Base-by-base conservation (phyloP, 106 monocot species). In the Iris macrosiphon region DNA sequence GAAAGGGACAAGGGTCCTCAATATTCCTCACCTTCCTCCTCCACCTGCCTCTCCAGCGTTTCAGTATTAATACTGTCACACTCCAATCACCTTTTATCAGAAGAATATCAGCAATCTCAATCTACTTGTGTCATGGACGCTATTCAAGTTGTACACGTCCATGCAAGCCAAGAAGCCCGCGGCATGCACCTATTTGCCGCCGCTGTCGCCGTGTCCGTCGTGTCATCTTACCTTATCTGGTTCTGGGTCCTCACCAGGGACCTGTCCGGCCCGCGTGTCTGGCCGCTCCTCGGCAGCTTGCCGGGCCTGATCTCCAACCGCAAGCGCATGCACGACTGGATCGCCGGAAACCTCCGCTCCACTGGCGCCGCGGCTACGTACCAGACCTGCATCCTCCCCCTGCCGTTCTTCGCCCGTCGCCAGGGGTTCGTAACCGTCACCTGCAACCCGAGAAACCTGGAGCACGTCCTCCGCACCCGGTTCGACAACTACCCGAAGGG, bases 401-500 rank as follows among this genome's bases (percentile, higher is more conserved):
- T 91, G 10, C 88, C 83, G 4, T 68, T 73, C 41, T 14, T 71
- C 10, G 88, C 49, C 22, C 22, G 49, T 21, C 22, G 26, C 24
- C 79, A 79, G 54, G 92, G 85, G 33, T 73, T 92, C 16, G 64
- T 79, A 13, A 92, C 92, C 2, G 92, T 92, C 29, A 92, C 92
- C 0, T 82, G 86, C 66, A 64, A 92, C 70, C 92, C 92, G 4
- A 51, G 79, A 12, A 92, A 92, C 64, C 72, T 92, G 23, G 92
- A 92, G 73, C 79, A 92, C 67, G 57, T 92, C 15, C 92, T 92
- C 40, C 71, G 75, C 31, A 64, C 73, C 12, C 72, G 72, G 40
- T 92, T 92, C 58, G 85, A 92, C 6, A 90, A 90, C 68, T 90
- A 77, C 65, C 89, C 84, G 1, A 92, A 92, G 62, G 85, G 85